phyloP scores from a whole-genome alignment of 257 asterid genomes.

The Thymus mandschuricus region DNA sequence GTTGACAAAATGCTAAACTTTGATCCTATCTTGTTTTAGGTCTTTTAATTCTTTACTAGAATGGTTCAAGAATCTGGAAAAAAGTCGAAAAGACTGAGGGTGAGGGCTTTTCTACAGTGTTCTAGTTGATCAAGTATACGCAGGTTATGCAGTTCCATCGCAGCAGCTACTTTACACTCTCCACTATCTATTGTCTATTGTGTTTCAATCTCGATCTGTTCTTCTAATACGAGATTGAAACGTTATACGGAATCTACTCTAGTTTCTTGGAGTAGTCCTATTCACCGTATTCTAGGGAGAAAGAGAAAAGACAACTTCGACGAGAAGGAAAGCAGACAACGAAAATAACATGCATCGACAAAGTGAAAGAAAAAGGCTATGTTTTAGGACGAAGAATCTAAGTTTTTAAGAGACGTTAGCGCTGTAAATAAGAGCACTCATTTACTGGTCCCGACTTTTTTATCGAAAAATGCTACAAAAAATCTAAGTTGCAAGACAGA shows the following conservation, averaged over 20 bases:
- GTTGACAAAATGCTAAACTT: no score
- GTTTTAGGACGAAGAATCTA: background rate
- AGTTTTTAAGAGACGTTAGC: background rate
- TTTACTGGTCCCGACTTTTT: slow-evolving; percentile 3
- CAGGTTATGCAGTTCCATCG: no score
- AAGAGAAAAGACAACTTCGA: background rate
- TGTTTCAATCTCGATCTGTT: background rate
- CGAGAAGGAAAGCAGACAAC: background rate
- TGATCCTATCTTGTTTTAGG: no score
- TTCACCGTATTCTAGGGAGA: background rate
- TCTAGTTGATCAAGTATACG: no score
- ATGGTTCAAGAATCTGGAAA: no score
- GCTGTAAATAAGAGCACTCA: slow-evolving; percentile 3
- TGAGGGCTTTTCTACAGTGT: no score
- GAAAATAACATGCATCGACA: slow-evolving; percentile 1
- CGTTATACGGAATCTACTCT: background rate
- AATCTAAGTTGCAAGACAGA: background rate
- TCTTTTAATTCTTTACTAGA: no score
- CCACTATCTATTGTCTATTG: background rate
- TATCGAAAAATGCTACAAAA: background rate
- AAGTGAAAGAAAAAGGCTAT: slow-evolving; percentile 1
- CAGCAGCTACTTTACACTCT: background rate
- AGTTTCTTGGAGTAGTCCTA: background rate
- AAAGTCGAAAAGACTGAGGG: no score
- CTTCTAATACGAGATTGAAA: background rate